Conservation (phyloP, 1,284 basidiomycete species). For the Salmacisia buchloeana region DNA sequence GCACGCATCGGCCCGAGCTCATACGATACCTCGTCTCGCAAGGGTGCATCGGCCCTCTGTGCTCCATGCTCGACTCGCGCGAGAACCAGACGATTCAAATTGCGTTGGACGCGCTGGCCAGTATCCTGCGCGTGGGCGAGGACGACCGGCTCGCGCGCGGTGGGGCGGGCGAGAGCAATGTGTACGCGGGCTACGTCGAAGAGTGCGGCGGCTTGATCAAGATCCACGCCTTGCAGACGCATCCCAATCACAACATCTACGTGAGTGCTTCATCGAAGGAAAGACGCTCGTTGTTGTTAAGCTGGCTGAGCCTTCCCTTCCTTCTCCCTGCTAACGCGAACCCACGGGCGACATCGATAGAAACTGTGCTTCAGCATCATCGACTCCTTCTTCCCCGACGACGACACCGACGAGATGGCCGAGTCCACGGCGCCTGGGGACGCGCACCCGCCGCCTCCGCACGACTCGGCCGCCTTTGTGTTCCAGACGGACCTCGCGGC, state of each 20-base stretch:
- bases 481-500: conserved; percentile 55
- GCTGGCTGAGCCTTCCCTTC: background rate
- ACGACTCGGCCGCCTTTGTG: conserved; percentile 77
- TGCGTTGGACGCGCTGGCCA: conserved; percentile 91
- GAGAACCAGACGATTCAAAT: conserved; percentile 99
- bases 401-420: conserved; percentile 54
- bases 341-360: too few relatives aligned
- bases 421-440: conserved; percentile 66
- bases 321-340: too few relatives aligned
- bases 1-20: conserved; percentile 90
- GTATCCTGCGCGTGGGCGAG: conserved; percentile 97
- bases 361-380: conserved; percentile 98
- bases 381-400: conserved; percentile 51
- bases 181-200: conserved; percentile 90
- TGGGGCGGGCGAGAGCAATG: conserved; percentile 78
- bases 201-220: conserved; percentile 81
- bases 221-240: conserved; percentile 6
- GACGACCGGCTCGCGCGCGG: conserved; percentile 78
- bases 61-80: conserved; percentile 91
- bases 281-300: background rate
- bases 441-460: conserved; percentile 77
- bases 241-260: conserved; percentile 4
- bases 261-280: background rate
- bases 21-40: conserved; percentile 97
- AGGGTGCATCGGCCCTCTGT: conserved; percentile 97